Conservation (phyloP, 2,329 filamentous ascomycete genomes). For the Plenodomus lindquistii region DNA sequence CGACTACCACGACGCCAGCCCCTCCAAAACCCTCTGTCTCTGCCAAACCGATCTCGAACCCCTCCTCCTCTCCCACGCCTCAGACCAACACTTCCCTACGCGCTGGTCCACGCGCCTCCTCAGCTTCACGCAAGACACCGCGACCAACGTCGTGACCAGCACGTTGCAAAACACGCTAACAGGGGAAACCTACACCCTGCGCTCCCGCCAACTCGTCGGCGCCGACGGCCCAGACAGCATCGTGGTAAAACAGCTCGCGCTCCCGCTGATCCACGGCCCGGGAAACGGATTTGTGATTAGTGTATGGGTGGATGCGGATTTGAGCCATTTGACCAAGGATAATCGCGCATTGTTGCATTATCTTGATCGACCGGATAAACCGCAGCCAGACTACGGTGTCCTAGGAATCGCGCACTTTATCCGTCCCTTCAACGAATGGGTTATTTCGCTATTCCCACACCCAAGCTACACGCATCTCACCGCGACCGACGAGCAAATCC, state of each 20-base stretch:
- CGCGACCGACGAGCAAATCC: slow-evolving; percentile 4
- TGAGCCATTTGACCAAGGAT: slow-evolving; percentile 2
- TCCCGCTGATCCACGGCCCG: slow-evolving; percentile 1
- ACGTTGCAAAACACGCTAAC: neutral
- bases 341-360: slow-evolving; percentile 2
- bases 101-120: slow-evolving; percentile 3
- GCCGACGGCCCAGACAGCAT: slow-evolving; percentile 4
- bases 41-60: slow-evolving; percentile 7
- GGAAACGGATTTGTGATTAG: slow-evolving; percentile 6
- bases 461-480: slow-evolving; percentile 3
- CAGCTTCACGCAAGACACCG: slow-evolving; percentile 1
- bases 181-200: slow-evolving; percentile 1
- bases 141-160: slow-evolving; percentile 1
- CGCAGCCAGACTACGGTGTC: slow-evolving; percentile 3
- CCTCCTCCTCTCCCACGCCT: slow-evolving; percentile 1
- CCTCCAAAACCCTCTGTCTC: slow-evolving; percentile 5
- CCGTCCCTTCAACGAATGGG: slow-evolving; percentile 5
- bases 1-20: slow-evolving; percentile 6
- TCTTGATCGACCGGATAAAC: slow-evolving; percentile 3
- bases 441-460: slow-evolving; percentile 4
- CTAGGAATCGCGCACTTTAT: slow-evolving; percentile 7
- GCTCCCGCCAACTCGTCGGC: slow-evolving; percentile 3
- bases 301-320: slow-evolving; percentile 4
- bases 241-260: slow-evolving; percentile 1
- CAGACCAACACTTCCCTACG: neutral